A percentile compares a stretch with the other conserved stretches of the same genome.
Conservation (phyloP, 2,329 filamentous ascomycete genomes). For the Aureobasidium melanogenum region DNA sequence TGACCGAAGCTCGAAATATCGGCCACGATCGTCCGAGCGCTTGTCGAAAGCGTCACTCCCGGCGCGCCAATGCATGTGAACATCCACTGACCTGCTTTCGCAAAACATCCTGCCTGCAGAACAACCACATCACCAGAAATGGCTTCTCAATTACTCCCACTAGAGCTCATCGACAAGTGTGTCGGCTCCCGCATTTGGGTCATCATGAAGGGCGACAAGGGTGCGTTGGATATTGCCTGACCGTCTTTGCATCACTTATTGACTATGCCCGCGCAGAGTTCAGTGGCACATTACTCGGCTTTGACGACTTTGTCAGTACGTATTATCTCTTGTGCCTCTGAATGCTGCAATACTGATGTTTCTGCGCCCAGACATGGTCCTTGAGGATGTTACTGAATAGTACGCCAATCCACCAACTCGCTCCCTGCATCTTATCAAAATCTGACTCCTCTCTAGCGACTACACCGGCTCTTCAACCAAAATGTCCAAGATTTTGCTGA, state of each 20-base stretch:
- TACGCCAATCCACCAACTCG: constrained; percentile 46
- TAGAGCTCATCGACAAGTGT: constrained; percentile 95
- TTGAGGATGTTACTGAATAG: constrained; percentile 91
- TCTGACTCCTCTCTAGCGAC: constrained; percentile 51
- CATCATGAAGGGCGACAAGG: constrained; percentile 98
- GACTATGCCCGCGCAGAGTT: constrained; percentile 57
- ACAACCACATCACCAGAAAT: neutral
- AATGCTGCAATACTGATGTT: constrained; percentile 7
- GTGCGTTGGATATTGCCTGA: constrained; percentile 37
- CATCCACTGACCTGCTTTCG: neutral
- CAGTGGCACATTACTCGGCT: constrained; percentile 84
- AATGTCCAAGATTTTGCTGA: constrained; percentile 87
- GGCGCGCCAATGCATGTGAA: neutral
- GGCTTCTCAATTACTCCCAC: constrained; percentile 27
- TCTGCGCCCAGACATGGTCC: constrained; percentile 80
- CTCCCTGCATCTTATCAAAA: neutral
- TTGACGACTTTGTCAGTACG: constrained; percentile 99
- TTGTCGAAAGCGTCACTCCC: neutral
- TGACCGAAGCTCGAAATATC: neutral
- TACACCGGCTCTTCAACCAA: constrained; percentile 82
- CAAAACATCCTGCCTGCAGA: neutral
- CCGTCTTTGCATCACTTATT: constrained; percentile 15
- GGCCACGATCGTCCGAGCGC: neutral
- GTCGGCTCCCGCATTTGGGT: constrained; percentile 98
- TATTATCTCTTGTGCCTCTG: constrained; percentile 29